Evolutionary conservation across 2,329 filamentous ascomycete genomes (phyloP).

Genomic region (Colletotrichum salicis): DNA sequence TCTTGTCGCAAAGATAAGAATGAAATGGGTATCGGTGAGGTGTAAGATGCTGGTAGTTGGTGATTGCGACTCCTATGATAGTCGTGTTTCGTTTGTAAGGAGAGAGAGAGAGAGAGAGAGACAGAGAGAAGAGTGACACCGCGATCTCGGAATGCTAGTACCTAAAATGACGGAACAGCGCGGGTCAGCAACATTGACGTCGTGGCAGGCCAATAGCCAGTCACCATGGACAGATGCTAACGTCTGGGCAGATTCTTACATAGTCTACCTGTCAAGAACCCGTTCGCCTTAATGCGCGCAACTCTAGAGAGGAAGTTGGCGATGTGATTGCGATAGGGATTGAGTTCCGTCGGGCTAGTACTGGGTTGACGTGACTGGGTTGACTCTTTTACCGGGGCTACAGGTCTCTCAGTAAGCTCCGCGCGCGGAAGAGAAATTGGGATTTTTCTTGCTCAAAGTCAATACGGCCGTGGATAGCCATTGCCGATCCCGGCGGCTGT

Average conservation of each 20-base stretch:
- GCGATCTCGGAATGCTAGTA: conserved; percentile 22
- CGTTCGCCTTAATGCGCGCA: neutral
- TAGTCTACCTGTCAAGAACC: neutral
- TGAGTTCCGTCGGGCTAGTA: neutral
- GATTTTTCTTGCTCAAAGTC: conserved; percentile 29
- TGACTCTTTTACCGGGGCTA: conserved; percentile 14
- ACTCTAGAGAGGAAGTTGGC: neutral
- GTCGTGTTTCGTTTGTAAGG: neutral
- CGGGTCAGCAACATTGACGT: conserved; percentile 37
- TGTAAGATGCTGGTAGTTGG: neutral
- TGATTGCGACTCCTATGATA: neutral
- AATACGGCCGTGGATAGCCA: conserved; percentile 33
- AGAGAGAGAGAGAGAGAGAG: neutral
- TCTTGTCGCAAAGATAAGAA: neutral
- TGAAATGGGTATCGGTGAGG: neutral
- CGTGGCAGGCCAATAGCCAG: conserved; percentile 9
- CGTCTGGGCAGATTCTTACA: conserved; percentile 10
- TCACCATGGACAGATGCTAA: neutral
- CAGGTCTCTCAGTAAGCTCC: conserved; percentile 29
- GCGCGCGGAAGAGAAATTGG: conserved; percentile 34
- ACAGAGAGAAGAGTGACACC: conserved; percentile 13
- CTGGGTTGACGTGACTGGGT: neutral
- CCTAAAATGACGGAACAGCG: conserved; percentile 31
- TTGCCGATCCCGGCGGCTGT: conserved; percentile 35
- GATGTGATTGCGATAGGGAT: neutral